Evolutionary conservation across 176 grass and related monocot genomes (phyloP), one percentile per base, ranked within the genome.

Genomic region (Paspalum vaginatum): DNA sequence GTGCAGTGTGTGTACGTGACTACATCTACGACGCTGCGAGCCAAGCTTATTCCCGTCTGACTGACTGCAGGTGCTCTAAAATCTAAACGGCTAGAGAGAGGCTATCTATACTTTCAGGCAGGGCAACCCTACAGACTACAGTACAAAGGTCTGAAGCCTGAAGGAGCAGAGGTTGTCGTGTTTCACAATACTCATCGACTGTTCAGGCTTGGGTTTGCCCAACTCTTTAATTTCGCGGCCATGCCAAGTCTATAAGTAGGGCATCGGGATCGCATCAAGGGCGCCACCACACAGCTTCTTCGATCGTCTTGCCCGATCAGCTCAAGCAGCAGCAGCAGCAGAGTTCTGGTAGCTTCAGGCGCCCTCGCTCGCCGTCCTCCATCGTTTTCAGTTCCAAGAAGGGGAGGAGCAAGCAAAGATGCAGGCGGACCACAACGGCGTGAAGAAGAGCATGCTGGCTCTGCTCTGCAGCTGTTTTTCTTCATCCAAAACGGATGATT

Each of bases 381-480:
- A 27, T 47, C 45, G 45, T 49, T 27, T 70, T 14, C 4, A 5
- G 44, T 50, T 49, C 11, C 11, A 48, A 12, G 11, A 48, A 43
- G 42, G 42, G 8, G 5, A 8, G 42, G 8, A 16, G 32, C 13
- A 15, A 65, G 37, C 7, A 14, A 78, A 17, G 25, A 81, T 58
- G 79, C 22, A 70, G 79, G 2, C 11, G 14, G 67, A 71, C 7
- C 79, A 47, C 66, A 81, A 81, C 18, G 26, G 38, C 9, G 79
- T 83, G 60, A 83, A 83, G 81, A 83, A 56, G 70, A 74, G 81
- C 48, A 83, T 83, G n/a, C 32, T 55, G 38, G 59, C 72, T 61
- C 22, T 74, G 45, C 49, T 83, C 38, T 83, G 81, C 48, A 25
- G 70, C 60, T 75, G 81, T 48, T 83, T 83, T 63, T 75, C 81